phyloP scores from a whole-genome alignment of 1,139 yeast species.

The Taphrina betulina region DNA sequence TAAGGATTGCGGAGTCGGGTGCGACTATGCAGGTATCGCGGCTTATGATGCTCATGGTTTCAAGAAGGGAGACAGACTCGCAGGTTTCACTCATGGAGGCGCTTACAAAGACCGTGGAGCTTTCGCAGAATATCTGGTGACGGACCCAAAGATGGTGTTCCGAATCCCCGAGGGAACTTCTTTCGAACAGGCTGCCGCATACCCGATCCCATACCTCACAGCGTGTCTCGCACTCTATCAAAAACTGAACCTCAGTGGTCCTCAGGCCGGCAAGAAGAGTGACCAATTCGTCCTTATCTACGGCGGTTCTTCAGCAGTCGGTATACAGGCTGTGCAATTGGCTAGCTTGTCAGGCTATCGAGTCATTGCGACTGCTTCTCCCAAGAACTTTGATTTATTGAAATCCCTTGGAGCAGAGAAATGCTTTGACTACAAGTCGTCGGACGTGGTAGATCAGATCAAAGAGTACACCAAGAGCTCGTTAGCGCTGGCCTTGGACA shows the following conservation, averaged over 20 bases:
- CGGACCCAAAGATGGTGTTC: conserved; percentile 40
- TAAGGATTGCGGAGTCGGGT: conserved; percentile 42
- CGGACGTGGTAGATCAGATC: conserved; percentile 54
- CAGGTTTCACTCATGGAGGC: conserved; percentile 47
- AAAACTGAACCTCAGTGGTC: conserved; percentile 34
- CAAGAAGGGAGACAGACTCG: conserved; percentile 52
- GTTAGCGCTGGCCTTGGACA: conserved; percentile 57
- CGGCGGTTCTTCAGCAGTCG: conserved; percentile 64
- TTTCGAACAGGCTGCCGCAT: conserved; percentile 38
- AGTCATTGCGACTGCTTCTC: conserved; percentile 57
- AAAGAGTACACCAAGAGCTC: conserved; percentile 46
- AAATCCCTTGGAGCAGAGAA: conserved; percentile 59
- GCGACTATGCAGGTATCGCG: conserved; percentile 57
- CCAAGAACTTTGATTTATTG: conserved; percentile 50
- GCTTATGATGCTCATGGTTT: conserved; percentile 43
- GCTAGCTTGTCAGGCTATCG: conserved; percentile 55
- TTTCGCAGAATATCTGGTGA: conserved; percentile 55
- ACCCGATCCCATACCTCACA: conserved; percentile 36
- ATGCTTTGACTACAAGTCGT: conserved; percentile 57
- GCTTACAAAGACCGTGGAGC: conserved; percentile 45
- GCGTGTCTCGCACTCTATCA: conserved; percentile 36
- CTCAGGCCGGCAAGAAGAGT: conserved; percentile 37
- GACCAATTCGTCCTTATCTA: conserved; percentile 51
- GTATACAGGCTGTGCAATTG: conserved; percentile 56
- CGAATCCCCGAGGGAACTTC: conserved; percentile 34